Base-by-base conservation (phyloP, 2,329 filamentous ascomycete genomes). In the Aureobasidium musti region DNA sequence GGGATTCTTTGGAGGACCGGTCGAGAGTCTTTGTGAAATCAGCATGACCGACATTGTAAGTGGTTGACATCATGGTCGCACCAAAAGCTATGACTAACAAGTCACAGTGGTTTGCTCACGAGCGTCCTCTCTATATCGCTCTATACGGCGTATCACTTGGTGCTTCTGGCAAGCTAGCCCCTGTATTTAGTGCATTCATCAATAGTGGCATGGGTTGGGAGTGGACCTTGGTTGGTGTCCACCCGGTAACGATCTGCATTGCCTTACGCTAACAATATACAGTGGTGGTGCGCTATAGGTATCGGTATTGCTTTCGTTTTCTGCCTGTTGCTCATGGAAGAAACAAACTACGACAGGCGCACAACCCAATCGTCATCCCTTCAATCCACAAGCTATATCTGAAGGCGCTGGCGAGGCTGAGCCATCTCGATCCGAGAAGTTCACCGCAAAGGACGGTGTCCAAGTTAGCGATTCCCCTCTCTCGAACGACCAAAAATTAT, bases 241-340 rank as follows among this genome's bases (percentile, higher is more conserved):
- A 35, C 14, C 37, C 11, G 2, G 50, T 8, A 33, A 5, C 30
- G n/a, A 5, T 33, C 17, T 23, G 13, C 10, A 33, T 10, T 49
- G 23, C 21, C 17, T 13, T 19, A 52, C 17, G 33, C 65, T 67
- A 47, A 63, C 35, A 17, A 41, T 6, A 19, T 8, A 28, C 30
- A 63, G 74, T 81, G 82, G 70, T 86, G 83, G 78, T 81, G 81
- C 45, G 82, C 84, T 7, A 86, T 87, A 37, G 79, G 87, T 69
- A 73, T 76, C 3, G 83, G 75, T 1, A 74, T 82, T 1, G 78
- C 75, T 19, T 82, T 83, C 43, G 70, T 87, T 26, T 79, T 85
- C 68, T 74, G 83, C 2, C 86, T 86, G 74, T 83, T 87, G 70
- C 81, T 83, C 72, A 82, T 86, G 78, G 86, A 87, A 73, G 85